phyloP scores from a whole-genome alignment of 2,329 filamentous ascomycete genomes.

The Parastagonospora avenae region DNA sequence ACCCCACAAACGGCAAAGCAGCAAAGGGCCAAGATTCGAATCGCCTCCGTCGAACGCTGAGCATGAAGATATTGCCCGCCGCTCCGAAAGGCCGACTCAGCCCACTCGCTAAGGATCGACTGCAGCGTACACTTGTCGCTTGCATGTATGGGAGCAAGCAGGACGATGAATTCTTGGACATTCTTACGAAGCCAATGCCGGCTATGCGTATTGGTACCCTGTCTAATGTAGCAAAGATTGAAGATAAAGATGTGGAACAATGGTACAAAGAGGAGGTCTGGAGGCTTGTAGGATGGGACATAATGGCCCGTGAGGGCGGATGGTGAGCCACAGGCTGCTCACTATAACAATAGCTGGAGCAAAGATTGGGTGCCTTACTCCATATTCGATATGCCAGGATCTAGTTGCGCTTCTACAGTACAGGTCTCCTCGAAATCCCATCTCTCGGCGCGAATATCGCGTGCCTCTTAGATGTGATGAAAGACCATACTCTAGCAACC shows the following conservation, averaged over 20 bases:
- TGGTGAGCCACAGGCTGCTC: constrained; percentile 9
- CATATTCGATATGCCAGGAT: not conserved
- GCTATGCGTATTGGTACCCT: constrained; percentile 21
- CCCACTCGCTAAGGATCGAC: constrained; percentile 47
- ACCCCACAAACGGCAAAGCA: constrained; percentile 20
- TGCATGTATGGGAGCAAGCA: constrained; percentile 49
- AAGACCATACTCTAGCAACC: too few relatives aligned
- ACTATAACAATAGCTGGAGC: not conserved
- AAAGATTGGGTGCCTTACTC: not conserved
- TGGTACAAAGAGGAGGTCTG: constrained; percentile 64
- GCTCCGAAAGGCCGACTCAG: constrained; percentile 40
- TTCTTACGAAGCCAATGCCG: constrained; percentile 48
- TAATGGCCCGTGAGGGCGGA: constrained; percentile 39
- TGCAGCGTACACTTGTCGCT: constrained; percentile 53
- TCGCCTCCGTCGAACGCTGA: constrained; percentile 28
- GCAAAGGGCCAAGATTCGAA: constrained; percentile 4
- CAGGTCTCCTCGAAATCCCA: too few relatives aligned
- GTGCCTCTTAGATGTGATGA: too few relatives aligned
- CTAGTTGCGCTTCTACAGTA: too few relatives aligned
- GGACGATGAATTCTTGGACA: constrained; percentile 49
- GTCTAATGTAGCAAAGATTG: constrained; percentile 42
- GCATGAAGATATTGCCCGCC: constrained; percentile 26
- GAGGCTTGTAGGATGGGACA: constrained; percentile 63
- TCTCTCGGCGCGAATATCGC: too few relatives aligned
- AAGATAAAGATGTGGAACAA: constrained; percentile 51